phyloP scores from a whole-genome alignment of 192 early-diverging fungal species.

The Haplosporangium gracile region DNA sequence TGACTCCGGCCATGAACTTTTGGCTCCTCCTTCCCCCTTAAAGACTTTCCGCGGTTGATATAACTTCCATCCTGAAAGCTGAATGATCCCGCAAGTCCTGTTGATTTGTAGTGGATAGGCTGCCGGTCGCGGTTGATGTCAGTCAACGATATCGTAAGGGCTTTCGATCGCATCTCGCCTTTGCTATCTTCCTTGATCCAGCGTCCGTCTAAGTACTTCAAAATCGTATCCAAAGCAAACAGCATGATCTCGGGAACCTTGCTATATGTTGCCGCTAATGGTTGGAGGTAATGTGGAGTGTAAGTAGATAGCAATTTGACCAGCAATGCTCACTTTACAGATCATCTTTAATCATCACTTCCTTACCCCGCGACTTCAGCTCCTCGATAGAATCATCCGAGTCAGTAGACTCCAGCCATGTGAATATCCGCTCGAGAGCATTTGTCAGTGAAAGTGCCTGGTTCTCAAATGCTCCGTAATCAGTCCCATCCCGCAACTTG shows the following conservation, averaged over 20 bases:
- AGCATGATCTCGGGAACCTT: constrained; percentile 31
- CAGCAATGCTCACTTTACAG: neutral
- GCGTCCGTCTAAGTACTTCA: constrained; percentile 43
- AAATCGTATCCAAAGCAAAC: constrained; percentile 29
- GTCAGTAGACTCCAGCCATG: constrained; percentile 30
- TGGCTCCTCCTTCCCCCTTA: constrained; percentile 22
- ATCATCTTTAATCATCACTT: neutral
- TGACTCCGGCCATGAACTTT: constrained; percentile 1
- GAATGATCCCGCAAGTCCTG: constrained; percentile 13
- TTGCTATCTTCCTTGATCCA: constrained; percentile 29
- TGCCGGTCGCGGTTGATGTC: constrained; percentile 36
- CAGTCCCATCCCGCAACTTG: constrained; percentile 19
- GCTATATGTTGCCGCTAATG: constrained; percentile 25
- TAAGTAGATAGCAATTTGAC: neutral
- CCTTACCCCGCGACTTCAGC: constrained; percentile 33
- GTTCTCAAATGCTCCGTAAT: constrained; percentile 28
- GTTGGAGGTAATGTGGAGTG: neutral
- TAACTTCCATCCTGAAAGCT: constrained; percentile 22
- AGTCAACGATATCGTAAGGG: constrained; percentile 18
- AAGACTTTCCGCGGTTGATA: constrained; percentile 22
- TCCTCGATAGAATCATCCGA: constrained; percentile 24
- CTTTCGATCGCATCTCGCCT: constrained; percentile 2
- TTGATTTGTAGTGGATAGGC: constrained; percentile 33
- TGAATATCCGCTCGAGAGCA: constrained; percentile 45
- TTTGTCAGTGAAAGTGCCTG: constrained; percentile 36